These are phyloP conservation scores for Penicillium digitatum DNA, from an alignment of 2,329 filamentous ascomycete genomes.

Conservation along the genomic window DNA sequence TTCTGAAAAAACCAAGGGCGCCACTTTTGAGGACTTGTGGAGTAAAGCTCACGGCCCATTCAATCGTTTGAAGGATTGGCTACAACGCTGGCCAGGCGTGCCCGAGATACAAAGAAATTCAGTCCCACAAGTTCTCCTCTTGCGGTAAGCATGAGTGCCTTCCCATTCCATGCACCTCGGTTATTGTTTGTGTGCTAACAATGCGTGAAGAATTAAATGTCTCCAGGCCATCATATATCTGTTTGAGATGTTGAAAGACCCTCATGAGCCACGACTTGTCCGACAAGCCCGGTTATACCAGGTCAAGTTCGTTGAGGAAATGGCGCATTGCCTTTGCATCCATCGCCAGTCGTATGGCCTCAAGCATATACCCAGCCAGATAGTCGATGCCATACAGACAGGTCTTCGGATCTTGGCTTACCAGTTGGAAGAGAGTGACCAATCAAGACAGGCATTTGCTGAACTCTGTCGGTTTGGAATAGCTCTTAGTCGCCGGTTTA, in stretches of 20 bases:
- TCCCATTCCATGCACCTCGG: background rate
- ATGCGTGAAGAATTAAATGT: conserved; percentile 25
- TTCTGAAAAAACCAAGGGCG: conserved; percentile 13
- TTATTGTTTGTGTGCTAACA: conserved; percentile 10
- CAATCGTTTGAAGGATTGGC: conserved; percentile 23
- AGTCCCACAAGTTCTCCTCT: conserved; percentile 27
- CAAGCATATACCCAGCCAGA: conserved; percentile 27
- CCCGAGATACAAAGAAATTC: conserved; percentile 16
- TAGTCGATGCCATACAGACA: conserved; percentile 25
- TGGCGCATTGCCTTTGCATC: conserved; percentile 26
- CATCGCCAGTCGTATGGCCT: conserved; percentile 30
- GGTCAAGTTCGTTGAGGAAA: conserved; percentile 23
- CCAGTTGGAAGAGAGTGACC: conserved; percentile 20
- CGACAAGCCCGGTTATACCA: conserved; percentile 17
- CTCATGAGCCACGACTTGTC: conserved; percentile 10
- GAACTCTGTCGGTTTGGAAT: conserved; percentile 28
- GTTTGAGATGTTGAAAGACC: conserved; percentile 23
- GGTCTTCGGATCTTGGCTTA: conserved; percentile 22
- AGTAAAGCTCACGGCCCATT: conserved; percentile 18
- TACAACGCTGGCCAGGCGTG: conserved; percentile 19
- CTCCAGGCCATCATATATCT: conserved; percentile 27
- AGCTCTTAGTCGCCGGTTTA: conserved; percentile 25
- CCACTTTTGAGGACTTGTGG: conserved; percentile 17
- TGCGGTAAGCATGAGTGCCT: conserved; percentile 26
- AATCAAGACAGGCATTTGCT: conserved; percentile 24